Conservation (phyloP, 768 basidiomycete genomes). For the Boletales sp. region DNA sequence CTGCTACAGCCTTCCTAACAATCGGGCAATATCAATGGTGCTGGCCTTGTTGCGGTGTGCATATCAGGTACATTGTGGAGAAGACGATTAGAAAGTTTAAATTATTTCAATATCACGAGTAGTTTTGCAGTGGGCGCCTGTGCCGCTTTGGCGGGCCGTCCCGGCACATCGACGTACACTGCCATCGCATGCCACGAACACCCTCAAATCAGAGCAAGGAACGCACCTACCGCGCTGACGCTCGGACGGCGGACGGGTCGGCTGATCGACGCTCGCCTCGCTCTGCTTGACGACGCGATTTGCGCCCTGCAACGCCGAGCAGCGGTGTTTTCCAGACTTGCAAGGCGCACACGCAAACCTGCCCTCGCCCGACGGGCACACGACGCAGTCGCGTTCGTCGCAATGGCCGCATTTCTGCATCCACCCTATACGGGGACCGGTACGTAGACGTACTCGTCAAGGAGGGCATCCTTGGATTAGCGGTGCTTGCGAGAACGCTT, state of each 20-base stretch:
- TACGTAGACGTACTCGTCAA: not conserved
- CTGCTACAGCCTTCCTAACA: too few species aligned
- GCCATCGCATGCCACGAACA: too few species aligned
- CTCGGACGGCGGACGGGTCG: not conserved
- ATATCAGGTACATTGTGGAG: too few species aligned
- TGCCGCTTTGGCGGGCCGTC: not conserved
- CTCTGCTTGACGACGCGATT: not conserved
- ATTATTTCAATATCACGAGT: too few species aligned
- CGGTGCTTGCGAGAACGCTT: too few species aligned
- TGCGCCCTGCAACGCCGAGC: not conserved
- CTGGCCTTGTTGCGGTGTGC: too few species aligned
- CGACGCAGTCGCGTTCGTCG: not conserved
- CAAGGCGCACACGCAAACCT: not conserved
- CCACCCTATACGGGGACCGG: not conserved
- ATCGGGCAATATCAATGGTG: too few species aligned
- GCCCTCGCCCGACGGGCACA: not conserved
- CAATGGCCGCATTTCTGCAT: constrained; percentile 1
- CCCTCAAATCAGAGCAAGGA: not conserved
- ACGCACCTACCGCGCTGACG: not conserved
- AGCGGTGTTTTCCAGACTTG: not conserved
- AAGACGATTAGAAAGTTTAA: too few species aligned
- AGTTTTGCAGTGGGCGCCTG: not conserved
- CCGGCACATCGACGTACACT: not conserved
- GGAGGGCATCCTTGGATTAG: too few species aligned
- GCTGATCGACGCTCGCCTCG: not conserved